Conservation (phyloP, 371 early-diverging fungal species). For the Apophysomyces ossiformis region DNA sequence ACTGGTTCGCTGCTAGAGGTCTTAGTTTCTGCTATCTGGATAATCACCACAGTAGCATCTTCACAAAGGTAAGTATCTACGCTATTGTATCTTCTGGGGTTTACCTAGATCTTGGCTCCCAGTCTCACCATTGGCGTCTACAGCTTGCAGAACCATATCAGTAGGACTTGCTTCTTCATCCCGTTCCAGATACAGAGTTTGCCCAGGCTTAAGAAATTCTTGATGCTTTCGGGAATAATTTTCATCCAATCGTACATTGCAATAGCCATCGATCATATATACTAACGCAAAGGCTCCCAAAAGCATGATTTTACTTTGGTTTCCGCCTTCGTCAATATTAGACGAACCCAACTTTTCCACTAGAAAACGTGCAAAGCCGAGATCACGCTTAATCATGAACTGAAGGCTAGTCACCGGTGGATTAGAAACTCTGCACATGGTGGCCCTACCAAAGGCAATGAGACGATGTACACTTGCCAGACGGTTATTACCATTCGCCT, state of each 20-base stretch:
- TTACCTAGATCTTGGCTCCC: conserved; percentile 16
- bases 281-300: conserved; percentile 58
- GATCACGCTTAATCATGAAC: conserved; percentile 48
- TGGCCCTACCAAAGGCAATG: conserved; percentile 21
- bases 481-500: conserved; percentile 51
- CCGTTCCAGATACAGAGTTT: conserved; percentile 60
- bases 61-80: background rate
- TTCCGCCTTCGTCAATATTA: conserved; percentile 27
- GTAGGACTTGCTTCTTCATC: conserved; percentile 61
- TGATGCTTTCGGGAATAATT: conserved; percentile 19
- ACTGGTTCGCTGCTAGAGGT: background rate
- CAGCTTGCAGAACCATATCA: conserved; percentile 36
- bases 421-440: conserved; percentile 45
- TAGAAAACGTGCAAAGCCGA: conserved; percentile 26
- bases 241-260: conserved; percentile 44
- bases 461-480: background rate
- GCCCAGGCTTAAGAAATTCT: conserved; percentile 36
- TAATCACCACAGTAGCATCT: conserved; percentile 16
- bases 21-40: conserved; percentile 9
- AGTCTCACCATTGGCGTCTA: conserved; percentile 10
- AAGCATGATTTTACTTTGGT: conserved; percentile 47
- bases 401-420: conserved; percentile 49
- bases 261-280: conserved; percentile 58
- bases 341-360: conserved; percentile 31
- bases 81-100: background rate